Percentiles rank a stretch among this genome's conserved stretches.
Conservation (phyloP, 306 rosid genomes). For the Cicer cuneatum region DNA sequence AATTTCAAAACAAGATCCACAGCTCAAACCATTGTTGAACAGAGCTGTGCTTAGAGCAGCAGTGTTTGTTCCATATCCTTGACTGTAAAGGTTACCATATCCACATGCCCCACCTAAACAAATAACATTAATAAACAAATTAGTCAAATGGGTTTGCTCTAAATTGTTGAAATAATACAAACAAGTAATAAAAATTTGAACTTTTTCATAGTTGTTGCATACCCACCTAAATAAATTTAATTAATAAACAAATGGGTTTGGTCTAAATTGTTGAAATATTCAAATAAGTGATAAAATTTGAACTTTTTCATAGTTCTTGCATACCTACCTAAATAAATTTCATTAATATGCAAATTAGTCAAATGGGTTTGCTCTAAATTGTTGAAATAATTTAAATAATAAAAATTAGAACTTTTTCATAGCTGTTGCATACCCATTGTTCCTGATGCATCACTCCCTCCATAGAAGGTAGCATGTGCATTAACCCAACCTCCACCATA, state of each 20-base stretch:
- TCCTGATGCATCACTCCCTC: slow-evolving; percentile 98
- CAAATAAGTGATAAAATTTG: too few species aligned
- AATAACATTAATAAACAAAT: slow-evolving; percentile 2
- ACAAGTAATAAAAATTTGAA: background rate
- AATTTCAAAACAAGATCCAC: slow-evolving; percentile 92
- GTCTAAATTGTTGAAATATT: background rate
- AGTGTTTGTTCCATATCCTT: slow-evolving; percentile 97
- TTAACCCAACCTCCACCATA: slow-evolving; percentile 76
- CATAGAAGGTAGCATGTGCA: slow-evolving; percentile 97
- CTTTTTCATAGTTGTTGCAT: background rate
- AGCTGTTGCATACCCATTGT: slow-evolving; percentile 81
- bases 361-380: slow-evolving; percentile 11
- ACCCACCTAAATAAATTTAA: background rate
- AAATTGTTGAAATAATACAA: background rate
- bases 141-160: slow-evolving; percentile 8
- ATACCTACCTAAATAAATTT: slow-evolving; percentile 62
- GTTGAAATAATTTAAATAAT: too few species aligned
- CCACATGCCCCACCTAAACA: slow-evolving; percentile 97
- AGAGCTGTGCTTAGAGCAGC: slow-evolving; percentile 95
- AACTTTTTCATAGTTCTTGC: too few species aligned
- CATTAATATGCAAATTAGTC: slow-evolving; percentile 7
- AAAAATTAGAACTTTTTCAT: too few species aligned
- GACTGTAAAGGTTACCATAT: slow-evolving; percentile 94
- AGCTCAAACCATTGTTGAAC: slow-evolving; percentile 92
- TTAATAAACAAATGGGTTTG: background rate